Evolutionary conservation across 768 basidiomycete species (phyloP), one percentile per base, ranked within the genome.

Genomic region (Boletus reticulatus): DNA sequence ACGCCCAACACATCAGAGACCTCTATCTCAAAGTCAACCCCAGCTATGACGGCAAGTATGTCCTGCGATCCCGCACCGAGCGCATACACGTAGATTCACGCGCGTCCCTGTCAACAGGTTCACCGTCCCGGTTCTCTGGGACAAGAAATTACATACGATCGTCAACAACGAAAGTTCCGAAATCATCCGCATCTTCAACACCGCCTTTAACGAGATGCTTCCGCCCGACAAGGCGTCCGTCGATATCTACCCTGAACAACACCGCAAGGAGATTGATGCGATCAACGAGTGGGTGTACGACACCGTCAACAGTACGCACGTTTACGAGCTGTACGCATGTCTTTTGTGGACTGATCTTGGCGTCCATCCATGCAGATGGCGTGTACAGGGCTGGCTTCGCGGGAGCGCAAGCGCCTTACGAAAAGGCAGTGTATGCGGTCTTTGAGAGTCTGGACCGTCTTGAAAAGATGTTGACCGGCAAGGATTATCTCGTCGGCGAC

Each of bases 111-210:
- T 20, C 6, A 7, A 6, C 1, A 84, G 89, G 38, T 93, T 92
- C 77, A 94, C 93, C 2, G 91, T 94, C 10, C 94, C 94, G 6
- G 73, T 93, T 34, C 78, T 99, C 6, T 99, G 93, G 92, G 97
- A 98, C 75, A 95, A 86, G 76, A 91, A 95, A 71, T 75, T 68
- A 42, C 75, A 87, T 43, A 89, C 88, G 39, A 89, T 98, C 61
- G 97, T 99, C 55, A 98, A 94, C 77, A 98, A 98, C 69, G 96
- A 99, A 68, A 88, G 86, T 60, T 85, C 89, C 3, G 96, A 98
- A 74, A 94, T 98, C 67, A 93, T 98, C 66, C 87, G 96, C 53
- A 89, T 96, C 9, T 82, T 98, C 75, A 98, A 99, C 73, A 79
- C 80, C 8, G 87, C 81, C 2, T 95, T 96, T 76, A 86, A 97